Base-by-base conservation (phyloP, 495 filamentous ascomycete species). In the Immersiella caudata region DNA sequence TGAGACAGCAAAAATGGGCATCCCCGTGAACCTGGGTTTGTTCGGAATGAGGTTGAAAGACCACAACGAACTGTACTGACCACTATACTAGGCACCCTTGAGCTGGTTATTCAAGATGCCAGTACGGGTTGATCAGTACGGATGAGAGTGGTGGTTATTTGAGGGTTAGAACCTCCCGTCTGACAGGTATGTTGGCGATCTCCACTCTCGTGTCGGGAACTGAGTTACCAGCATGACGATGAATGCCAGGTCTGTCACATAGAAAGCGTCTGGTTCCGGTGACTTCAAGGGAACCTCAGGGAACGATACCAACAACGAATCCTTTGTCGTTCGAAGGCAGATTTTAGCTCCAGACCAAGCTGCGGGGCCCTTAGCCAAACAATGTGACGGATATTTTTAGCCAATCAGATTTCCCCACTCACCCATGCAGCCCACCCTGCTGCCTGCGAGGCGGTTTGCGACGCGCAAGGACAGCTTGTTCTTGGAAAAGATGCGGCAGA, bases 381-480 rank as follows among this genome's bases (percentile, higher is more conserved):
- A 52, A 65, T 61, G 20, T 22, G 8, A 50, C 67, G 67, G 67
- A 56, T 16, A 60, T 35, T 60, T 65, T 46, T 5, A 26, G 35
- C 67, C 67, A 69, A 69, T 62, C 29, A 52, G 1, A 9, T 40
- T 16, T 21, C 35, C 27, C 33, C 29, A 33, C 20, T n/a, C 58
- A 29, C 26, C 8, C 16, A 27, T 25, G 9, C 6, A 46, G 36
- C 25, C 61, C 50, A 26, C 58, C 46, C 16, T 62, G 62, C 18
- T 65, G 62, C 67, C 62, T 69, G 67, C 62, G 65, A 25, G 27
- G 64, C 21, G 49, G 46, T 16, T 46, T 49, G 59, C 33, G 24
- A 56, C 51, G 35, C 40, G 57, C 67, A 66, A 69, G 67, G 67
- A 65, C 67, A 69, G 67, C 51, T 69, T 69, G 67, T 33, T 66